phyloP scores from a whole-genome alignment of 768 basidiomycete genomes.

The Leucocoprinus birnbaumii region DNA sequence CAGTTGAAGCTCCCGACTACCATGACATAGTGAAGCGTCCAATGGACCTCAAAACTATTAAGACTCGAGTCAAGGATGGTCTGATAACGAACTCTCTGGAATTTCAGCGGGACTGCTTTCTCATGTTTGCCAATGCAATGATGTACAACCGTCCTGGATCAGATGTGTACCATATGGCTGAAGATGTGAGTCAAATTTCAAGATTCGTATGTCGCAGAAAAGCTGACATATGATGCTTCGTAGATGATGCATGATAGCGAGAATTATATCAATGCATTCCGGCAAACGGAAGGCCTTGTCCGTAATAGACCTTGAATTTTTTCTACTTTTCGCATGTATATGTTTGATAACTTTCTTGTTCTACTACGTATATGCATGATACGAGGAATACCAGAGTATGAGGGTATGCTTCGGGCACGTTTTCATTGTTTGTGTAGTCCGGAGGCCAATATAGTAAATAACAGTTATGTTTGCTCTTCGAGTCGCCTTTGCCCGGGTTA shows the following conservation, averaged over 20 bases:
- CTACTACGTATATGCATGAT: no score
- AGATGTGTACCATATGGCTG: slow-evolving; percentile 87
- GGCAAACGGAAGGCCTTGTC: slow-evolving; percentile 74
- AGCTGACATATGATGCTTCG: not conserved
- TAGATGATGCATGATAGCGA: slow-evolving; percentile 34
- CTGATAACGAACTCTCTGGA: slow-evolving; percentile 78
- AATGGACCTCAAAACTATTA: slow-evolving; percentile 94
- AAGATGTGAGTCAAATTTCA: slow-evolving; percentile 62
- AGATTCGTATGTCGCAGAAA: not conserved
- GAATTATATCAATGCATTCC: slow-evolving; percentile 42
- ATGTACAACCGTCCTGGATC: slow-evolving; percentile 92
- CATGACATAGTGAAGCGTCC: slow-evolving; percentile 91
- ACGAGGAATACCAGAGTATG: not conserved
- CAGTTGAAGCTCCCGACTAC: slow-evolving; percentile 88
- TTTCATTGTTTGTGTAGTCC: slow-evolving; percentile 11
- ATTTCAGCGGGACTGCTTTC: slow-evolving; percentile 84
- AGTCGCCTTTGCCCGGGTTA: not conserved
- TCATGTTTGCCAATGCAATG: slow-evolving; percentile 97
- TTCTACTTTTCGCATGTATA: not conserved
- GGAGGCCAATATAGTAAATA: slow-evolving; percentile 9
- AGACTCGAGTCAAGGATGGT: slow-evolving; percentile 81
- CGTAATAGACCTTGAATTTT: slow-evolving; percentile 11
- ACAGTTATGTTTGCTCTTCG: slow-evolving; percentile 12
- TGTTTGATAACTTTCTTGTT: not conserved
- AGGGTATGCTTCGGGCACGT: slow-evolving; percentile 2